Evolutionary conservation across 495 filamentous ascomycete species (phyloP).

Genomic region (Talaromyces liani): DNA sequence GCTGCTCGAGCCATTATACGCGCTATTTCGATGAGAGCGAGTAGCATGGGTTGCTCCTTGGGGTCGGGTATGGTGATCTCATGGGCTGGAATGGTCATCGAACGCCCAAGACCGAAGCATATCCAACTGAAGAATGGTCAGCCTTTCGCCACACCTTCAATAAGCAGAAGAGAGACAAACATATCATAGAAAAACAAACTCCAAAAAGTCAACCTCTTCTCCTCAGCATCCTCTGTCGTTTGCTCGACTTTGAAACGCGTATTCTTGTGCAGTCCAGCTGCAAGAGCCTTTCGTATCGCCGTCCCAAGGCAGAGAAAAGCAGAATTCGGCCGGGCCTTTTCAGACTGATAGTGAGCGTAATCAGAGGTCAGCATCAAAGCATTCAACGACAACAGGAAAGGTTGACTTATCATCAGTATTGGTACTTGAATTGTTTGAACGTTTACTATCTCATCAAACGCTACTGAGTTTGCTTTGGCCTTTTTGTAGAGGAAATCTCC

Average conservation of each 20-base stretch:
- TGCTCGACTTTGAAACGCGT: constrained; percentile 21
- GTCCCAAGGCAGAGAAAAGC: constrained; percentile 32
- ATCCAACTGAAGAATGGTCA: constrained; percentile 25
- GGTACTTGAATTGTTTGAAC: constrained; percentile 36
- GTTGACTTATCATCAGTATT: constrained; percentile 35
- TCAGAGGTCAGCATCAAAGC: constrained; percentile 2
- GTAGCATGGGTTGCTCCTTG: constrained; percentile 26
- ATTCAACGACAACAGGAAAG: neutral
- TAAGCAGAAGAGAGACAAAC: constrained; percentile 15
- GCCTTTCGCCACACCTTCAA: neutral
- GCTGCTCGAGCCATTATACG: constrained; percentile 27
- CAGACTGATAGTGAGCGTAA: constrained; percentile 34
- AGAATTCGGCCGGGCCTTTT: constrained; percentile 37
- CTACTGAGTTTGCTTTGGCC: constrained; percentile 26
- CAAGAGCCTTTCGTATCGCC: constrained; percentile 31
- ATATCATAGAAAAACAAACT: constrained; percentile 34
- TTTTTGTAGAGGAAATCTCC: constrained; percentile 33
- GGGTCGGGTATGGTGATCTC: constrained; percentile 29
- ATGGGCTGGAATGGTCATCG: constrained; percentile 25
- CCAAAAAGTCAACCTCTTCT: constrained; percentile 35
- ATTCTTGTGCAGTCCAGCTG: constrained; percentile 37
- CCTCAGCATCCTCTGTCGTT: constrained; percentile 22
- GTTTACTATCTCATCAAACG: constrained; percentile 36
- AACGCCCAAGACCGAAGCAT: constrained; percentile 34
- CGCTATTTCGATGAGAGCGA: constrained; percentile 23